Percentiles rank a stretch among this genome's conserved stretches.
Evolutionary conservation across 139 green algal genomes (phyloP).

Genomic region (Zygnema circumcarinatum): DNA sequence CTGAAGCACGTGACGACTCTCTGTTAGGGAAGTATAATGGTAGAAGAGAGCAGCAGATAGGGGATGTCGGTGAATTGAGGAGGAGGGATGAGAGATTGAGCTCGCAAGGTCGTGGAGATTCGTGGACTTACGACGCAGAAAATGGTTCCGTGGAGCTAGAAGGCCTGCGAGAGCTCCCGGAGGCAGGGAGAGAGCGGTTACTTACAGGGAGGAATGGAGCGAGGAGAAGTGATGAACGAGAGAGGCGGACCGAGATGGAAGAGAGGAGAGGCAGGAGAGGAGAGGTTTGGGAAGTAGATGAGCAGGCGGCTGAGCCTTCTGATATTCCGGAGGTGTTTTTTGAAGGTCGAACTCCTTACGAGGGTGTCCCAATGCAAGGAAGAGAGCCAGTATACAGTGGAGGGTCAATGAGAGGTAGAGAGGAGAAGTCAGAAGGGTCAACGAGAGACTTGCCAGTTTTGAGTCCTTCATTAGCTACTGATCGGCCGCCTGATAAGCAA

Average conservation of each 20-base stretch:
- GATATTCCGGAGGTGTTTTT: background rate
- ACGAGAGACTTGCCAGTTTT: slow-evolving; percentile 18
- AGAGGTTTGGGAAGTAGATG: slow-evolving; percentile 16
- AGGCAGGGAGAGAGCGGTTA: background rate
- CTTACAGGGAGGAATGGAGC: slow-evolving; percentile 8
- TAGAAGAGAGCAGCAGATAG: background rate
- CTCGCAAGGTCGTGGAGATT: background rate
- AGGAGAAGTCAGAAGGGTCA: background rate
- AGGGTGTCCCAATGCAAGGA: background rate
- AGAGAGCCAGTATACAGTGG: slow-evolving; percentile 1
- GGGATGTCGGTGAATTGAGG: background rate
- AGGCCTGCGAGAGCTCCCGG: background rate
- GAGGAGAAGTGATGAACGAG: slow-evolving; percentile 1
- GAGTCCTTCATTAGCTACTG: background rate
- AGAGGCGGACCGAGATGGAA: background rate
- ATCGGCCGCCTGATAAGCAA: background rate
- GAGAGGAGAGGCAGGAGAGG: background rate
- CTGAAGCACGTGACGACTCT: background rate
- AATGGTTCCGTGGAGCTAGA: background rate
- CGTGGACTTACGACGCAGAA: background rate
- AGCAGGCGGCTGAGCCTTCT: slow-evolving; percentile 7
- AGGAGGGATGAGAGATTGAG: background rate
- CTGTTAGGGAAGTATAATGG: background rate
- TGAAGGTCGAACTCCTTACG: slow-evolving; percentile 6
- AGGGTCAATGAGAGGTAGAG: background rate